Conservation (phyloP, 2,329 filamentous ascomycete genomes). For the Xylaria sp. region DNA sequence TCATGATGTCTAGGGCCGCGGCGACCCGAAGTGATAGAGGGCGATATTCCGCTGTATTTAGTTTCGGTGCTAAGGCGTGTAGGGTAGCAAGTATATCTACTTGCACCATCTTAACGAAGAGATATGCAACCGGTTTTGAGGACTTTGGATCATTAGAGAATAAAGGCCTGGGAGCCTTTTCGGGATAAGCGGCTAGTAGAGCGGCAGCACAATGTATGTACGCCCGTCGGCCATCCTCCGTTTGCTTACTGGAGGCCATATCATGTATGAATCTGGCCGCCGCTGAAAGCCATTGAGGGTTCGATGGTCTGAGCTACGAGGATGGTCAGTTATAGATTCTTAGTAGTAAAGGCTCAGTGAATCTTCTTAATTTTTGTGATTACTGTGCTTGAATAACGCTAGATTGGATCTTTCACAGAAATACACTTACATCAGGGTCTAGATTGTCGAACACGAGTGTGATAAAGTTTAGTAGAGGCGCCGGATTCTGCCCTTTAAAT, state of each 20-base stretch:
- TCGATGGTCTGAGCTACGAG: slow-evolving; percentile 52
- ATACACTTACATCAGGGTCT: slow-evolving; percentile 51
- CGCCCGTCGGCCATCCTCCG: slow-evolving; percentile 59
- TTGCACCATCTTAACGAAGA: slow-evolving; percentile 68
- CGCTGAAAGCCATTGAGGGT: slow-evolving; percentile 59
- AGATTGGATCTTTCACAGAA: not conserved
- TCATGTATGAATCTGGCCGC: slow-evolving; percentile 56
- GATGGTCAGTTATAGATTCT: slow-evolving; percentile 21
- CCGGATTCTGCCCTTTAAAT: slow-evolving; percentile 60
- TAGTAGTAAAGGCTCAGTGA: not conserved
- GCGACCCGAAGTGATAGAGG: slow-evolving; percentile 59
- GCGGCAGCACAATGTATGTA: slow-evolving; percentile 65
- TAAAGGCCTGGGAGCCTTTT: slow-evolving; percentile 52
- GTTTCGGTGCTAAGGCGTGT: slow-evolving; percentile 62
- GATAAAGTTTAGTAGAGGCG: slow-evolving; percentile 64
- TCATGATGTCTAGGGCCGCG: slow-evolving; percentile 66
- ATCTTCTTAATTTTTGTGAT: not conserved
- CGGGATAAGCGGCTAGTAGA: slow-evolving; percentile 61
- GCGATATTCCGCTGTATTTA: slow-evolving; percentile 61
- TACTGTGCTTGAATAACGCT: not conserved
- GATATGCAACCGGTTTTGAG: slow-evolving; percentile 63
- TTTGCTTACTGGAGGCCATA: slow-evolving; percentile 61
- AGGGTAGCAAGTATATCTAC: slow-evolving; percentile 69
- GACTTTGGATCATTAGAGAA: slow-evolving; percentile 54
- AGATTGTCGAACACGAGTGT: slow-evolving; percentile 57